Evolutionary conservation across 208 protist species (phyloP).

Genomic region (Trichomonas gallinae): DNA sequence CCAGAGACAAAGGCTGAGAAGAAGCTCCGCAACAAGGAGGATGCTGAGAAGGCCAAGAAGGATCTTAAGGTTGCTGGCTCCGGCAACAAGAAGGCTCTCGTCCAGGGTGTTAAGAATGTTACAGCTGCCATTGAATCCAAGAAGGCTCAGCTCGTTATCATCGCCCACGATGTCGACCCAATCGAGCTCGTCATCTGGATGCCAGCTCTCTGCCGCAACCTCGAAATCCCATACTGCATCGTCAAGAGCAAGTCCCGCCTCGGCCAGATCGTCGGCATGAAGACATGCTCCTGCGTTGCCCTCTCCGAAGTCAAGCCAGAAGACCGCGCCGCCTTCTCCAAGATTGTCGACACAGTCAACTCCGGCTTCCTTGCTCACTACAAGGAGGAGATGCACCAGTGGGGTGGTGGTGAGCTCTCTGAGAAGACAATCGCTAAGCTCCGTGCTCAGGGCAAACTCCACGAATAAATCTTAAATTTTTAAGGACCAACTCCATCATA

Average conservation of each 20-base stretch:
- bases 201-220: constrained; percentile 90
- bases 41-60: constrained; percentile 51
- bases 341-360: constrained; percentile 21
- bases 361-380: not conserved
- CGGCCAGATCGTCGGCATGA: constrained; percentile 82
- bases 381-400: constrained; percentile 23
- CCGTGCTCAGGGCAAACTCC: not conserved
- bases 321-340: constrained; percentile 37
- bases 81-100: constrained; percentile 70
- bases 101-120: constrained; percentile 92
- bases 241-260: constrained; percentile 95
- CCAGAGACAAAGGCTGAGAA: constrained; percentile 66
- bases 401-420: constrained; percentile 9
- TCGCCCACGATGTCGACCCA: constrained; percentile 98
- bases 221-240: constrained; percentile 96
- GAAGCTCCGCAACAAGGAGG: constrained; percentile 68
- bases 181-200: constrained; percentile 97
- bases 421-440: constrained; percentile 9
- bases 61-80: constrained; percentile 47
- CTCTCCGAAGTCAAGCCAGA: constrained; percentile 77
- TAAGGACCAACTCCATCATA: no score
- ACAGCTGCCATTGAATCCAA: constrained; percentile 88
- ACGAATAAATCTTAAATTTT: not conserved
- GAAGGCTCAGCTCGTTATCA: constrained; percentile 93
- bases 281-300: constrained; percentile 79